A percentile compares a stretch with the other conserved stretches of the same genome.
Evolutionary conservation across 495 filamentous ascomycete genomes (phyloP).

Genomic region (Hypoxylon fuscum): DNA sequence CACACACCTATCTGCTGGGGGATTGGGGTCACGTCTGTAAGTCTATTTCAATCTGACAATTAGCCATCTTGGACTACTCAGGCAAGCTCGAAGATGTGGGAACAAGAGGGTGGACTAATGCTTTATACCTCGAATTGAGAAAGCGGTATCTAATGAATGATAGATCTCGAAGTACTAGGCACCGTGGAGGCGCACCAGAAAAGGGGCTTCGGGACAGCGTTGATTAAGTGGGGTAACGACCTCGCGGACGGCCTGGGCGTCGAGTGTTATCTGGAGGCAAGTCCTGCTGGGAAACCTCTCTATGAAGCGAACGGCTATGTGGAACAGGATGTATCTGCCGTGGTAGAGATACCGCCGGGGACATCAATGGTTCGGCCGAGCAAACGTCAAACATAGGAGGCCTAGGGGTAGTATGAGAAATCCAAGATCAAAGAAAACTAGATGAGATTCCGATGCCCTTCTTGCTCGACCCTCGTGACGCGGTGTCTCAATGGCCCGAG

Average conservation of each 20-base stretch:
- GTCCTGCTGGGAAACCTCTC: conserved; percentile 20
- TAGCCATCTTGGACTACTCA: no score
- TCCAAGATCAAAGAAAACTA: no score
- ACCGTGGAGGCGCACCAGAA: conserved; percentile 51
- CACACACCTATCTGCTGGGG: conserved; percentile 10
- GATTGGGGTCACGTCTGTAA: conserved; percentile 16
- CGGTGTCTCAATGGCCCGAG: no score
- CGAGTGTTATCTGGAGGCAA: conserved; percentile 30
- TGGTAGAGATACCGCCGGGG: conserved; percentile 8
- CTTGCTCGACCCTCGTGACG: no score
- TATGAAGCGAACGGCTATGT: conserved; percentile 27
- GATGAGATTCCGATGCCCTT: no score
- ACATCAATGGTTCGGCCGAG: conserved; percentile 12
- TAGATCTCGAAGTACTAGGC: conserved; percentile 49
- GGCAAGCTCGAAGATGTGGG: no score
- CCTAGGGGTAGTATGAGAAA: no score
- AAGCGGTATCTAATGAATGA: not conserved
- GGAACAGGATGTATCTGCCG: conserved; percentile 12
- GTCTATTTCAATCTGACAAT: no score
- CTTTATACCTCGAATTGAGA: no score
- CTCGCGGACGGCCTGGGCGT: conserved; percentile 50
- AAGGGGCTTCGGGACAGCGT: conserved; percentile 49
- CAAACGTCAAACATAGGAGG: conserved; percentile 4
- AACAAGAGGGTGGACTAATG: no score
- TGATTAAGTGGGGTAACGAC: conserved; percentile 53